These are phyloP conservation scores for Colletotrichum sp. DNA, from an alignment of 2,329 filamentous ascomycete species.

Conservation along the genomic window DNA sequence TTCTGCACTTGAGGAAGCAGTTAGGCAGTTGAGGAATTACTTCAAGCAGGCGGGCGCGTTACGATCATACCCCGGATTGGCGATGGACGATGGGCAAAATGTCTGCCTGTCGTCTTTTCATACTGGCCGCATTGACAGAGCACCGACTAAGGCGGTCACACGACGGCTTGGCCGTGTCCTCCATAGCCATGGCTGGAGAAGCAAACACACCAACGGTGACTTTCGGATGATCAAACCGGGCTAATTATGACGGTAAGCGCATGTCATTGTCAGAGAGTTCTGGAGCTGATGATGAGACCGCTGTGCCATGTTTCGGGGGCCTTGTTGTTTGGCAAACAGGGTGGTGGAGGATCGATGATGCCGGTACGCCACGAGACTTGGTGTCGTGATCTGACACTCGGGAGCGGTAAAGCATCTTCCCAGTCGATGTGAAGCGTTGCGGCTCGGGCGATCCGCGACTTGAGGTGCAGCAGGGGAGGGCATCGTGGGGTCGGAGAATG, in stretches of 20 bases:
- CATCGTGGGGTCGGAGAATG: not conserved
- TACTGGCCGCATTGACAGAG: constrained; percentile 1
- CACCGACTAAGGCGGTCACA: constrained; percentile 9
- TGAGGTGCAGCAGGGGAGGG: not conserved
- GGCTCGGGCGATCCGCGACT: not conserved
- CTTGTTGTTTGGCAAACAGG: not conserved
- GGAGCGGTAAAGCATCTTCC: not conserved
- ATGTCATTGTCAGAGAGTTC: not conserved
- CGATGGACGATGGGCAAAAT: not conserved
- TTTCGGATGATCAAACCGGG: constrained; percentile 1
- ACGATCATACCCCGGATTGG: not conserved
- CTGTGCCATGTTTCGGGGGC: not conserved
- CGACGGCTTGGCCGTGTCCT: not conserved
- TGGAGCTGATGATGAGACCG: not conserved
- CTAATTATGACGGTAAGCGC: not conserved
- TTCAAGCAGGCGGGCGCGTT: not conserved
- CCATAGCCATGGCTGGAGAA: not conserved
- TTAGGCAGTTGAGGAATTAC: not conserved
- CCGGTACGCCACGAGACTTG: not conserved
- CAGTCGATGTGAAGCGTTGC: not conserved
- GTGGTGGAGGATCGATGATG: not conserved
- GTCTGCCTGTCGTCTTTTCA: not conserved
- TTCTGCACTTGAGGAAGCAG: not conserved
- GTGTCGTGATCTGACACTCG: not conserved
- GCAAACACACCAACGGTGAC: not conserved